These are phyloP conservation scores for Catharanthus roseus DNA, from an alignment of 257 asterid genomes.

Conservation along the genomic window DNA sequence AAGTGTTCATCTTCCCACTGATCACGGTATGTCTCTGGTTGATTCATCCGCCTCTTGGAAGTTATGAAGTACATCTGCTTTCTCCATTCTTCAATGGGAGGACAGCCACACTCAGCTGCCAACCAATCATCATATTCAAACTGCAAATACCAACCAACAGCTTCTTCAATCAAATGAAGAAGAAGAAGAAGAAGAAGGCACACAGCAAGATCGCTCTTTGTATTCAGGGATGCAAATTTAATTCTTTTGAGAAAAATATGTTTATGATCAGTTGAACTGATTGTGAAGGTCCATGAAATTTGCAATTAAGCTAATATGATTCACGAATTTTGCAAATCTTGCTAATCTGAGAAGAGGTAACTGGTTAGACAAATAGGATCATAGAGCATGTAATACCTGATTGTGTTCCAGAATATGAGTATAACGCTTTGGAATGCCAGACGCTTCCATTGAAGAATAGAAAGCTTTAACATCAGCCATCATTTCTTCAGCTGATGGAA, in stretches of 20 bases:
- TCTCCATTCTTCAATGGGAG: slow-evolving; percentile 72
- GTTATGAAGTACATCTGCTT: slow-evolving; percentile 57
- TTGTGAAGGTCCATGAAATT: not conserved
- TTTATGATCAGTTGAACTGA: too few species aligned
- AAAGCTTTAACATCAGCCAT: slow-evolving; percentile 52
- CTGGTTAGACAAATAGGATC: not conserved
- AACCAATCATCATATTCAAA: slow-evolving; percentile 83
- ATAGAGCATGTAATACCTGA: slow-evolving; percentile 47
- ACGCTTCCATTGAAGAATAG: slow-evolving; percentile 53
- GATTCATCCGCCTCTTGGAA: slow-evolving; percentile 42
- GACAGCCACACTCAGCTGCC: slow-evolving; percentile 52
- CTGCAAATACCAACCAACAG: slow-evolving; percentile 38
- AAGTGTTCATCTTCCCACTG: slow-evolving; percentile 73
- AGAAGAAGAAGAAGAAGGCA: too few species aligned
- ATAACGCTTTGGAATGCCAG: slow-evolving; percentile 59
- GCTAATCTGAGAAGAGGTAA: not conserved
- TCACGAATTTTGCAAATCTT: not conserved
- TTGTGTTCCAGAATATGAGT: slow-evolving; percentile 56
- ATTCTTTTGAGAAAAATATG: too few species aligned
- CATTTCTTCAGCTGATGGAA: slow-evolving; percentile 66
- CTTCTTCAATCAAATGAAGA: too few species aligned
- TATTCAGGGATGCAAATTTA: too few species aligned
- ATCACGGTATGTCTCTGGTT: slow-evolving; percentile 70
- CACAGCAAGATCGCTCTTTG: too few species aligned
- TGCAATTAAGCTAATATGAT: not conserved